A percentile compares a stretch with the other conserved stretches of the same genome.
Conservation (phyloP, 345 rosid genomes). For the Rhodamnia rubescens region DNA sequence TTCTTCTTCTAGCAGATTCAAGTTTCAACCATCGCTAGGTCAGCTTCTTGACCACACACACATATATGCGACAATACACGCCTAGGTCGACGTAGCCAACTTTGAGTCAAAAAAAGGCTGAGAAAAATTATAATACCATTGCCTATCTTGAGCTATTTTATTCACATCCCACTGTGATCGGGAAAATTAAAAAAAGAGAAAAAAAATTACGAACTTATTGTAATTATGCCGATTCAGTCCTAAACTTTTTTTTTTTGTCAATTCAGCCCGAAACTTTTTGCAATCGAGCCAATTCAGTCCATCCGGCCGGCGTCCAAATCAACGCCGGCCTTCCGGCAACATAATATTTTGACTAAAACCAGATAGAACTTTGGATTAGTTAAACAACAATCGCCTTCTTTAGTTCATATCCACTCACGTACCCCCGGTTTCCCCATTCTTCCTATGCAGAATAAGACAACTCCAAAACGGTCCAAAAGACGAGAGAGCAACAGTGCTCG, state of each 20-base stretch:
- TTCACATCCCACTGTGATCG: neutral
- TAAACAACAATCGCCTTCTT: neutral
- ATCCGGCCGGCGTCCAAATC: too few species aligned
- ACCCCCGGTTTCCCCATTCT: neutral
- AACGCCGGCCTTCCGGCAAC: too few species aligned
- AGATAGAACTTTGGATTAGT: neutral
- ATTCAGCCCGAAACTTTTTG: too few species aligned
- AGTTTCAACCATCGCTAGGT: neutral
- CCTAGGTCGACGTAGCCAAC: neutral
- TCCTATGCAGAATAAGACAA: neutral
- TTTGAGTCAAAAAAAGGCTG: neutral
- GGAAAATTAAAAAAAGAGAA: too few species aligned
- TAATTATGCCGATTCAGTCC: too few species aligned
- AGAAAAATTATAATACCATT: neutral
- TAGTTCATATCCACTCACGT: neutral
- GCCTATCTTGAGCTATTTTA: neutral
- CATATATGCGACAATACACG: too few species aligned
- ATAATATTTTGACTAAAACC: too few species aligned
- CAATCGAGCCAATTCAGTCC: too few species aligned
- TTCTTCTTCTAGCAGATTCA: neutral
- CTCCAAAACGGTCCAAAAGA: neutral
- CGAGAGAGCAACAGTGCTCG: neutral
- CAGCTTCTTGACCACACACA: neutral
- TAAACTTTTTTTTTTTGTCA: too few species aligned
- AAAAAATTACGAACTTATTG: too few species aligned